These are phyloP conservation scores for Irpex sp. DNA, from an alignment of 1,284 basidiomycete genomes.

Conservation along the genomic window DNA sequence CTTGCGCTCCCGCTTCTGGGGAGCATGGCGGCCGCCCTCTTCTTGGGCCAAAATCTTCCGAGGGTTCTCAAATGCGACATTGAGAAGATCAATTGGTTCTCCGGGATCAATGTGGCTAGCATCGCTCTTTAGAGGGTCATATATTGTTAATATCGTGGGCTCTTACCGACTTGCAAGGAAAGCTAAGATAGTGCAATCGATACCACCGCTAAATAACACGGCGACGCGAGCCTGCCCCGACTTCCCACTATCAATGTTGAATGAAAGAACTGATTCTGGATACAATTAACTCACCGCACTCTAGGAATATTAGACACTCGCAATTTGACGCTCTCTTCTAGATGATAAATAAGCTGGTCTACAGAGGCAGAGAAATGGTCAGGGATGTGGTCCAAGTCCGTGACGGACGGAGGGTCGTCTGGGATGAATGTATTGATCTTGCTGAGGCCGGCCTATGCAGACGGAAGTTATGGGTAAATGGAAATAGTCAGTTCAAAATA, in stretches of 20 bases:
- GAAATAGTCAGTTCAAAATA: not conserved
- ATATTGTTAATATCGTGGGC: not conserved
- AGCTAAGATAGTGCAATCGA: constrained; percentile 88
- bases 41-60: constrained; percentile 53
- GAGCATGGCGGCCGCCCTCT: constrained; percentile 43
- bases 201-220: constrained; percentile 93
- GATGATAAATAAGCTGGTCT: constrained; percentile 47
- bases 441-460: constrained; percentile 39
- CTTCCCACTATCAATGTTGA: constrained; percentile 11
- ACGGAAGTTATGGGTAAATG: not conserved
- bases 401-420: constrained; percentile 30
- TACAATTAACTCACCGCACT: constrained; percentile 29
- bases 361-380: constrained; percentile 40
- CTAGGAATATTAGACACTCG: constrained; percentile 56
- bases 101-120: constrained; percentile 62
- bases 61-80: constrained; percentile 96
- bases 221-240: constrained; percentile 62
- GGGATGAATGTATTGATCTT: constrained; percentile 47
- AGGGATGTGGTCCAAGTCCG: constrained; percentile 35
- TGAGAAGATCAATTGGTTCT: constrained; percentile 91
- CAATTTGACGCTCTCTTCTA: constrained; percentile 59
- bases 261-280: not conserved
- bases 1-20: constrained; percentile 39
- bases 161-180: constrained; percentile 72
- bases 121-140: too few relatives aligned